Evolutionary conservation across 805 yeast species (phyloP), one percentile per base, ranked within the genome.

Genomic region (Kodamaea neixiangensis): DNA sequence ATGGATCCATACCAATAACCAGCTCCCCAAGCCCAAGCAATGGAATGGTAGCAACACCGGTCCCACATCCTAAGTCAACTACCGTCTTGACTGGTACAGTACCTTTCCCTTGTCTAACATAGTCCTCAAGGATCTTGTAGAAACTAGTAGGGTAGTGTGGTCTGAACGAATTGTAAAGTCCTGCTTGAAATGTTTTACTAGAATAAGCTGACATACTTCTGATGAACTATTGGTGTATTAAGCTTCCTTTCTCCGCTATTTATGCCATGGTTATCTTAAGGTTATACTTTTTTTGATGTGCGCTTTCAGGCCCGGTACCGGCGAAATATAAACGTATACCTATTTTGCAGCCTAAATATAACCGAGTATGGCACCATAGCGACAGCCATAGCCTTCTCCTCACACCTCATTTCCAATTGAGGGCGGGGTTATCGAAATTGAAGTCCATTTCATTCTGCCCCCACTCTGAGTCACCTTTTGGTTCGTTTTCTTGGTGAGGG

Each of bases 41-140:
- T 3, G 81, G 80, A 45, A 71, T 64, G 1, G 79, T 69, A 0
- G 80, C 81, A 20, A 74, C 76, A 0, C 84, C 85, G 0, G 83
- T 78, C 1, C 84, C 85, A 55, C 82, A 77, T 0, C 85, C 85
- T 41, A 79, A 57, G 58, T 67, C 70, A 60, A 68, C 63, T 7
- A 83, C 57, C 7, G 54, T 55, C 2, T 50, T 46, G 3, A 64
- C 53, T 3, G 64, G 63, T 2, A 61, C 64, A 51, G 66, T 14
- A 21, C 11, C 41, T 58, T 57, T 25, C 50, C 49, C 17, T 9
- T 17, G 21, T 6, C 21, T 17, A 71, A 57, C 11, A 65, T 53
- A 43, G 60, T 57, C 34, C 17, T 40, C 34, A 22, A 47, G 45
- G 25, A 47, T 39, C 10, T 29, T 33, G 51, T 72, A 74, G 57